Percentiles rank a stretch among this genome's conserved stretches.
Conservation (phyloP, 495 filamentous ascomycete genomes). For the Aspergillus conjunctus region DNA sequence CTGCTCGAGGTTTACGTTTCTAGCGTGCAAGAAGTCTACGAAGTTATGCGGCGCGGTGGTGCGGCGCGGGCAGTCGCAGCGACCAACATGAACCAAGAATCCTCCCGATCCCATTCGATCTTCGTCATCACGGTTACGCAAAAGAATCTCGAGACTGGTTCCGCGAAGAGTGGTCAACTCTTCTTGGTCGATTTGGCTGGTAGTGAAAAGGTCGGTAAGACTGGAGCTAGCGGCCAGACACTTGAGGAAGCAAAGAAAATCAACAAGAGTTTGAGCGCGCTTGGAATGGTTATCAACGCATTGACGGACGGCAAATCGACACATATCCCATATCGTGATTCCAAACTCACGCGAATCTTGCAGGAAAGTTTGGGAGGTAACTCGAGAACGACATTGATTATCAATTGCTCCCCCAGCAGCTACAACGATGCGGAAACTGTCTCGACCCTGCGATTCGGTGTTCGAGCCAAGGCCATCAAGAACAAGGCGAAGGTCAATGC, state of each 20-base stretch:
- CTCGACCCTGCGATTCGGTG: slow-evolving; percentile 91
- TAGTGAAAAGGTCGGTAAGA: slow-evolving; percentile 98
- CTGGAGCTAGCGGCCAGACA: slow-evolving; percentile 94
- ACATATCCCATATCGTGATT: slow-evolving; percentile 96
- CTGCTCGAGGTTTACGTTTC: slow-evolving; percentile 94
- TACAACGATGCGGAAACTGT: slow-evolving; percentile 98
- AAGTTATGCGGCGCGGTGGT: slow-evolving; percentile 94
- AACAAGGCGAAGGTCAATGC: slow-evolving; percentile 99
- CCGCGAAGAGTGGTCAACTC: slow-evolving; percentile 92
- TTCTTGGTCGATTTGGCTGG: slow-evolving; percentile 98
- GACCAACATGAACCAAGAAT: slow-evolving; percentile 99
- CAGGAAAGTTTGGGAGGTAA: slow-evolving; percentile 98
- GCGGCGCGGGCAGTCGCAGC: slow-evolving; percentile 86
- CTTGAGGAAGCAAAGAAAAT: slow-evolving; percentile 99
- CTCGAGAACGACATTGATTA: slow-evolving; percentile 93
- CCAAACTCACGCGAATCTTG: slow-evolving; percentile 94
- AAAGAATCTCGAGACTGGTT: slow-evolving; percentile 97
- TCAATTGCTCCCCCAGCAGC: slow-evolving; percentile 97
- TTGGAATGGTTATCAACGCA: slow-evolving; percentile 99
- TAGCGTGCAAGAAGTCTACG: slow-evolving; percentile 92
- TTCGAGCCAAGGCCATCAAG: slow-evolving; percentile 97
- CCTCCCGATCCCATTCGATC: slow-evolving; percentile 96
- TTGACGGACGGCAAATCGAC: slow-evolving; percentile 98
- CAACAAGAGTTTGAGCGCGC: slow-evolving; percentile 96
- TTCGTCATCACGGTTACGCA: slow-evolving; percentile 97